Base-by-base conservation (phyloP, 306 rosid species). In the Leucaena leucocephala region DNA sequence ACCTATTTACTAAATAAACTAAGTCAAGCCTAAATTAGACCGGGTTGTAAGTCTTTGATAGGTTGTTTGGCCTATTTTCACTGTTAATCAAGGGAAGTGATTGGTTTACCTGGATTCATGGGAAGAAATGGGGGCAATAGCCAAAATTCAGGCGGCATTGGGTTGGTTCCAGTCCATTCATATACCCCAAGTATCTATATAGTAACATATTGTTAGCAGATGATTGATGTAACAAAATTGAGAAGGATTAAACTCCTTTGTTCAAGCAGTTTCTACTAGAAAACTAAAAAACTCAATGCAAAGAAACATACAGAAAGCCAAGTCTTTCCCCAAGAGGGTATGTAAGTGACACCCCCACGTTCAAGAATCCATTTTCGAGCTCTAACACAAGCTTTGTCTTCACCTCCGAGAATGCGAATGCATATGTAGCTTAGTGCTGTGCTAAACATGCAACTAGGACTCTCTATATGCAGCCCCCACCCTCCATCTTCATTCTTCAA, bases 371-470 rank as follows among this genome's bases (percentile, higher is more conserved):
- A 61, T 11, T 61, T 61, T 61, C n/a, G 39, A 10, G 67, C 67
- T 61, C 8, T 61, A 22, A 12, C 8, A 61, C 67, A 33, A 61
- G n/a, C 40, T 12, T 33, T 27, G 40, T 12, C 17, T 27, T 33
- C 67, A 16, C 92, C 88, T 8, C 89, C 93, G 8, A 91, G 92
- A 0, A 91, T 59, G 16, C 96, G 89, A 88, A 91, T 84, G 8
- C 86, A 71, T 8, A 83, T 62, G 55, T 91, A 91, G 82, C 79
- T 91, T 0, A 88, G 76, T 27, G 72, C 68, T 3, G 95, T 90
- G 69, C 88, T 57, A 10, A 90, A 88, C 95, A 87, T 88, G 72
- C 49, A 76, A 76, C 91, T 90, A 4, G 80, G 88, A 4, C 91
- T 89, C 61, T 85, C 87, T 2, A 90, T 49, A 15, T 90, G 92